phyloP scores from a whole-genome alignment of 106 monocot genomes.

The Chionographis japonica region DNA sequence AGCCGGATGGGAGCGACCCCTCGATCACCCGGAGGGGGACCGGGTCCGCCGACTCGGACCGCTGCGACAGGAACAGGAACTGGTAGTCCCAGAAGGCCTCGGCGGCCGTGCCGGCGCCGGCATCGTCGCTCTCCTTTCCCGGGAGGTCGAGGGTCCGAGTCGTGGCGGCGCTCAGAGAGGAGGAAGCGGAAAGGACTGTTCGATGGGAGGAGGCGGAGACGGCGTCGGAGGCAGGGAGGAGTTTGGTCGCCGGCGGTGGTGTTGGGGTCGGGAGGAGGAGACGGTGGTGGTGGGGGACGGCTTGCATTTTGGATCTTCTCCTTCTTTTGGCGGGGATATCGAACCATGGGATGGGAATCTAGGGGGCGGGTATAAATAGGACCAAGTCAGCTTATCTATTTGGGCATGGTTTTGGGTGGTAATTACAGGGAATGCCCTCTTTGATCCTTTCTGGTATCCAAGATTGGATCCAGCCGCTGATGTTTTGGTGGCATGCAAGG shows the following conservation, averaged over 20 bases:
- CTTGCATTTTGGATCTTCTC: neutral
- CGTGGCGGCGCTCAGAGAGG: neutral
- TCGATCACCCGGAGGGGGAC: conserved; percentile 28
- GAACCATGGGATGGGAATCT: neutral
- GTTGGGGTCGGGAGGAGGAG: neutral
- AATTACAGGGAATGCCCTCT: too few species aligned
- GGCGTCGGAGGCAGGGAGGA: neutral
- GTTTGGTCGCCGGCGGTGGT: conserved; percentile 4
- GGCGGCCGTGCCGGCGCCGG: neutral
- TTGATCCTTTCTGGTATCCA: too few species aligned
- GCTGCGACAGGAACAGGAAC: conserved; percentile 78
- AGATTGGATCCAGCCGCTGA: too few species aligned
- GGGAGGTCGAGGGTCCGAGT: neutral
- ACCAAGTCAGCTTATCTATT: too few species aligned
- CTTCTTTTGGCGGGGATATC: neutral
- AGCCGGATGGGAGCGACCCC: conserved; percentile 49
- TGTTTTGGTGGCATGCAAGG: too few species aligned
- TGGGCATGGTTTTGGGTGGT: too few species aligned
- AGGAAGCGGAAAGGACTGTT: neutral
- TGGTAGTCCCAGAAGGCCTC: conserved; percentile 80
- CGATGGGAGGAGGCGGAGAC: conserved; percentile 4
- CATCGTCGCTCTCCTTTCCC: neutral
- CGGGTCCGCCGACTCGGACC: conserved; percentile 42
- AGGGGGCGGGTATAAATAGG: too few species aligned
- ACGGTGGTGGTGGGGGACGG: neutral